A percentile compares a stretch with the other conserved stretches of the same genome.
These are phyloP conservation scores for Colletotrichum horii DNA, from an alignment of 2,329 filamentous ascomycete species.

Conservation along the genomic window DNA sequence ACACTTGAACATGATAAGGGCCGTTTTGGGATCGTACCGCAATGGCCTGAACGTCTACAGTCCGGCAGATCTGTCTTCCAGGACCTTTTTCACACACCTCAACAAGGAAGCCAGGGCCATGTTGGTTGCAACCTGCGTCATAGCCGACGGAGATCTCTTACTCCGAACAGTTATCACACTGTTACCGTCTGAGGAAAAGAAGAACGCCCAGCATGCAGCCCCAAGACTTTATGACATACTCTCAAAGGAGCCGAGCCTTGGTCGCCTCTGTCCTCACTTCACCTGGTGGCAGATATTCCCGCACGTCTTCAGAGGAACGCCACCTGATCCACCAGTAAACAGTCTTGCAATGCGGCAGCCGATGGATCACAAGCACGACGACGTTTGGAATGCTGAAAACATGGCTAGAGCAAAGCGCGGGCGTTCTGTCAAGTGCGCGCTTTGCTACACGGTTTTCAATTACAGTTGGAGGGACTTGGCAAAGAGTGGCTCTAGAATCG, in stretches of 20 bases:
- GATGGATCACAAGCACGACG: neutral
- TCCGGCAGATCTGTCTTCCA: neutral
- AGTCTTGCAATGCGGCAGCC: rapidly evolving
- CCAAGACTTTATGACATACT: rapidly evolving
- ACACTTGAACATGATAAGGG: rapidly evolving
- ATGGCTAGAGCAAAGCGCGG: rapidly evolving
- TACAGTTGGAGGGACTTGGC: neutral
- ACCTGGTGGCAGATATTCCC: rapidly evolving
- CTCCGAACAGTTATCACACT: neutral
- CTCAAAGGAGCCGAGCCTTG: rapidly evolving
- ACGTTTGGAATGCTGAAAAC: rapidly evolving
- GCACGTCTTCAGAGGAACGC: rapidly evolving
- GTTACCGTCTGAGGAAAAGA: rapidly evolving
- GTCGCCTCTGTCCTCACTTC: rapidly evolving
- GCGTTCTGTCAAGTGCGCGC: neutral
- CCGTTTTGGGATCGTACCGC: rapidly evolving
- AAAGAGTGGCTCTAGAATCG: rapidly evolving
- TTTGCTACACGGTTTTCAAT: neutral
- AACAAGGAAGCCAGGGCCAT: rapidly evolving
- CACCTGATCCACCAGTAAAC: rapidly evolving
- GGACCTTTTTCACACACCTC: rapidly evolving
- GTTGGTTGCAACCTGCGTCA: rapidly evolving
- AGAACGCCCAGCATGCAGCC: rapidly evolving
- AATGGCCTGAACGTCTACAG: rapidly evolving
- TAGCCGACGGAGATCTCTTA: rapidly evolving